Base-by-base conservation (phyloP, 1,284 basidiomycete genomes). In the Malassezia pachydermatis region DNA sequence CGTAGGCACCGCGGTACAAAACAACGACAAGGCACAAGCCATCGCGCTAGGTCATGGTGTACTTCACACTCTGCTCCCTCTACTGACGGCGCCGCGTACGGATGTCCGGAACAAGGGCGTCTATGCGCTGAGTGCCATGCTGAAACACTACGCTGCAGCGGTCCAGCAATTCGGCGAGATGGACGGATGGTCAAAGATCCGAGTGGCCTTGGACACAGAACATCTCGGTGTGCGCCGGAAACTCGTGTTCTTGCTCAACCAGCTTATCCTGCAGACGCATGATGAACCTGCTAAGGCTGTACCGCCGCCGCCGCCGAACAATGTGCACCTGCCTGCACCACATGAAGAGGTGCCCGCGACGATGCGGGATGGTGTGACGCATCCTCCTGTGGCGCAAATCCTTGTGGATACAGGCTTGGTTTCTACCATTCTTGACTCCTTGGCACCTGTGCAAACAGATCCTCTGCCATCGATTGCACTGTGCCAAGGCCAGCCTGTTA, bases 1-100 rank as follows among this genome's bases (percentile, higher is more conserved):
- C 7, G 78, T 86, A 16, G 92, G 92, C 4, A 96, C 92, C 0
- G 89, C 92, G 0, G 74, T 92, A 2, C 90, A 96, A 72, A 96
- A 98, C 72, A 98, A 96, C 63, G 84, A 87, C 4, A 79, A 84
- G 45, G 88, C 88, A 0, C 92, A 96, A 67, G 52, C 58, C 20
- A 78, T 80, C 41, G 80, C 83, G 1, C 86, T 94, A 65, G 36
- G 32, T 29, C 9, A 73, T 73, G 76, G 78, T 7, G 80, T 83
- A 63, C 76, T 89, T 24, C 76, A 75, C 1, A 77, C 41, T 68
- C 54, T 56, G 45, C 48, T 51, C 67, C 54, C 77, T 78, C 33
- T 49, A 72, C 75, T 23, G 71, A 78, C 44, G 78, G 81, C 6
- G 78, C 84, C 13, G 80, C 35, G 34, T n/a, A 45, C 51, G 6